Evolutionary conservation across 2,329 filamentous ascomycete species (phyloP).

Genomic region (Ophiostoma triangulosporum): DNA sequence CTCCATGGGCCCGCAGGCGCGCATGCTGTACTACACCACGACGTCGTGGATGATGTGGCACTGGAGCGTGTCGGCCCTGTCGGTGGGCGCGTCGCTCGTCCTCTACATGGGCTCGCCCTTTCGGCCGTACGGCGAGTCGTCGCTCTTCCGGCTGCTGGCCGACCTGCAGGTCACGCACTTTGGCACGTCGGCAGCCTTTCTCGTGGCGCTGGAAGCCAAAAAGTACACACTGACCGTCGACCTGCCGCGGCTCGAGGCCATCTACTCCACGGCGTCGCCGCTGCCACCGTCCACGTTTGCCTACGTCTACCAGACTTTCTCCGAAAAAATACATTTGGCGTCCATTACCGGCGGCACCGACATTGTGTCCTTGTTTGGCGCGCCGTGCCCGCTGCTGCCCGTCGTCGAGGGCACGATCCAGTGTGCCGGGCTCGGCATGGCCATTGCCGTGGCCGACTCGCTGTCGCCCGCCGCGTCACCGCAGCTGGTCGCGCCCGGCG

Average conservation of each 20-base stretch:
- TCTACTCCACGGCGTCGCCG: constrained; percentile 90
- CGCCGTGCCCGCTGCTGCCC: constrained; percentile 63
- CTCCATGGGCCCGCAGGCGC: constrained; percentile 57
- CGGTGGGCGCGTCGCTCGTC: constrained; percentile 68
- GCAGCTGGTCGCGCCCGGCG: constrained; percentile 37
- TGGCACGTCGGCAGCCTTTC: constrained; percentile 86
- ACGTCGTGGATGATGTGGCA: constrained; percentile 98
- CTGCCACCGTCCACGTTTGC: constrained; percentile 84
- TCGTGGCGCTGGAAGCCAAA: constrained; percentile 79
- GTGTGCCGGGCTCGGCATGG: constrained; percentile 66
- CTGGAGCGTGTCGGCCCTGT: constrained; percentile 79
- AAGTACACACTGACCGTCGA: constrained; percentile 44
- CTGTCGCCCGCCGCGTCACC: constrained; percentile 39
- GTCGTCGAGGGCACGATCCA: constrained; percentile 65
- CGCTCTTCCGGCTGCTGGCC: constrained; percentile 70
- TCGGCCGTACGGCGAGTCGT: constrained; percentile 61
- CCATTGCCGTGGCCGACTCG: constrained; percentile 48
- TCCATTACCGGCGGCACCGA: constrained; percentile 95
- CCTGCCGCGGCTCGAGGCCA: constrained; percentile 57
- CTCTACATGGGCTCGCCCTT: constrained; percentile 93
- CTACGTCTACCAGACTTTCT: constrained; percentile 79
- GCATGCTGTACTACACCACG: constrained; percentile 87
- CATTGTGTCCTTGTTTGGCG: constrained; percentile 89
- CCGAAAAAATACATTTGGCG: constrained; percentile 65
- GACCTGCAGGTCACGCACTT: constrained; percentile 80